These are phyloP conservation scores for Hygrophoropsis aurantiaca DNA, from an alignment of 768 basidiomycete genomes.

Conservation along the genomic window DNA sequence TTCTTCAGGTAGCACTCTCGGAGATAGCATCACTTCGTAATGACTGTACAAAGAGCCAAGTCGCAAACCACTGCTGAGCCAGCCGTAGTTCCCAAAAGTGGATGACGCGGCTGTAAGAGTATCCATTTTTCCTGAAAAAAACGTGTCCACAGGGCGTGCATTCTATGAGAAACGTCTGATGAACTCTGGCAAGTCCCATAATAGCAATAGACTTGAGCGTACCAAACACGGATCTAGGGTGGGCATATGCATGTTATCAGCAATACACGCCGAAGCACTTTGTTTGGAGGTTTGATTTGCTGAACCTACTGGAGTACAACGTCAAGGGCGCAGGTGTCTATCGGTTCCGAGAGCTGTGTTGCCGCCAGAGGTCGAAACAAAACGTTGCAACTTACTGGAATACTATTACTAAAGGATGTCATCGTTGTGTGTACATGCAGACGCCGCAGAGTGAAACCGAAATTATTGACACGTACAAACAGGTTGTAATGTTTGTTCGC, in stretches of 20 bases:
- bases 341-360: constrained; percentile 19
- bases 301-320: constrained; percentile 10
- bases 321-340: constrained; percentile 2
- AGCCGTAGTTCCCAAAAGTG: constrained; percentile 12
- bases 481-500: too few relatives aligned
- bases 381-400: too few relatives aligned
- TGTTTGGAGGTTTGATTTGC: not conserved
- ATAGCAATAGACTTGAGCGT: constrained; percentile 18
- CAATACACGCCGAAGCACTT: not conserved
- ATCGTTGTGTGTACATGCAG: too few relatives aligned
- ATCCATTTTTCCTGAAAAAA: constrained; percentile 13
- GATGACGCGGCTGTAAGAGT: constrained; percentile 7
- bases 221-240: constrained; percentile 15
- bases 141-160: constrained; percentile 12
- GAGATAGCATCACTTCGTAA: constrained; percentile 12
- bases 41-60: not conserved
- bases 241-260: too few relatives aligned
- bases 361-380: not conserved
- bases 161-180: constrained; percentile 34
- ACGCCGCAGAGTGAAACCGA: too few relatives aligned
- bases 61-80: not conserved
- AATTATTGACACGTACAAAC: too few relatives aligned
- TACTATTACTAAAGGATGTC: too few relatives aligned
- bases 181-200: constrained; percentile 6
- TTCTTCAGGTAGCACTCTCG: not conserved